Evolutionary conservation across 2,329 filamentous ascomycete genomes (phyloP), one percentile per base, ranked within the genome.

Genomic region (Leptosphaerulina australis): DNA sequence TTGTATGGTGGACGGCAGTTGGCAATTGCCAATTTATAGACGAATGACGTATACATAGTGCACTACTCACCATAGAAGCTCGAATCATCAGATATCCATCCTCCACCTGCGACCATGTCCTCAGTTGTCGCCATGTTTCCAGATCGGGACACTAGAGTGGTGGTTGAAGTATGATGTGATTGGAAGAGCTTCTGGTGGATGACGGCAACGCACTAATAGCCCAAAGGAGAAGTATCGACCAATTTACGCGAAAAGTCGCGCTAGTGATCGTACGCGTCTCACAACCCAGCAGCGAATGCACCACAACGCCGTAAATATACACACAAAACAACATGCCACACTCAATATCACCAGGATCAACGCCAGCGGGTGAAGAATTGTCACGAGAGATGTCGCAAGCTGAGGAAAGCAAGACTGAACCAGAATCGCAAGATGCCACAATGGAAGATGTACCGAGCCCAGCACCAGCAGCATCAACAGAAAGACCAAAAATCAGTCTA

Each of bases 71-170:
- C 76, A 49, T 74, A 74, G 60, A 78, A 77, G 59, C 70, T 74
- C 20, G 75, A 77, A 15, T 78, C 76, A 50, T 77, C 75, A 5
- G 66, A 71, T 25, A 75, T 64, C 58, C 67, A 73, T 22, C 67
- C 72, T 20, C 69, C 58, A 3, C 60, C 68, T 22, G 51, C 47
- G n/a, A 70, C 66, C 45, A 62, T 48, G 1, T 66, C 62, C 46
- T 63, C 64, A 18, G 41, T 37, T 37, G 50, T 58, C 44, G 33
- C 58, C 65, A 67, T 70, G 25, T 26, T 56, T 29, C 24, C 20
- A 25, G 17, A 20, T 31, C 29, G n/a, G 43, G 26, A 24, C 24
- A 9, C 36, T 56, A 14, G 40, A 43, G 61, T 55, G 45, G 37
- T 44, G 37, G 28, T 15, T 28, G 31, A 44, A 21, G 40, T 34